Evolutionary conservation across 768 basidiomycete species (phyloP), one percentile per base, ranked within the genome.

Genomic region (Psilocybe subaeruginosa): DNA sequence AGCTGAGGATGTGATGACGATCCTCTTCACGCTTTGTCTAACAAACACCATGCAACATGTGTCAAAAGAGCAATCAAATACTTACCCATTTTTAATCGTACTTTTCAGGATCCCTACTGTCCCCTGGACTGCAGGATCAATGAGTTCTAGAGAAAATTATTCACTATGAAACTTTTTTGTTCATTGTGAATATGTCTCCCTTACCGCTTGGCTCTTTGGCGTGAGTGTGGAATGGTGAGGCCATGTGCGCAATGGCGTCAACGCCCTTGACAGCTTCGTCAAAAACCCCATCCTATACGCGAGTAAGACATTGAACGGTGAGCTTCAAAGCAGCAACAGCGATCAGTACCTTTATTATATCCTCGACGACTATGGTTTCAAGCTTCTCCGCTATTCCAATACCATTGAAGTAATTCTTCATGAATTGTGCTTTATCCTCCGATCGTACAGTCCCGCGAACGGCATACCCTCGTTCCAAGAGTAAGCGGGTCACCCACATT

Each of bases 221-320:
- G 1, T 80, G 73, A 27, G 77, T 62, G 56, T 81, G 75, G 67
- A 86, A 80, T 0, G 90, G 90, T 0, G 89, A 90, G 0, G 89
- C 89, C 23, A 23, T 23, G 23, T 23, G 23, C 23, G 23, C 23
- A 23, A 23, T 23, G 23, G 2, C 23, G 2, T 91, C 87, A 7
- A 93, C 85, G 1, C 82, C 91, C 70, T 87, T 84, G 60, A 93
- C 89, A 0, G 87, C 91, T 54, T 91, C 86, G 69, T 94, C 91
- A 63, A 93, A 95, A 0, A 88, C 90, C 7, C 84, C 85, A 2
- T 81, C 81, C 86, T 87, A 87, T 84, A 47, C 19, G 12, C 6
- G 17, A 2, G 23, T 23, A 23, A 23, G 23, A 0, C 23, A 23
- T 23, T 23, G 23, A 23, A 2, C 0, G 23, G 23, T 23, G 23